Evolutionary conservation across 306 rosid species (phyloP), one percentile per base, ranked within the genome.

Genomic region (Quercus cerris): DNA sequence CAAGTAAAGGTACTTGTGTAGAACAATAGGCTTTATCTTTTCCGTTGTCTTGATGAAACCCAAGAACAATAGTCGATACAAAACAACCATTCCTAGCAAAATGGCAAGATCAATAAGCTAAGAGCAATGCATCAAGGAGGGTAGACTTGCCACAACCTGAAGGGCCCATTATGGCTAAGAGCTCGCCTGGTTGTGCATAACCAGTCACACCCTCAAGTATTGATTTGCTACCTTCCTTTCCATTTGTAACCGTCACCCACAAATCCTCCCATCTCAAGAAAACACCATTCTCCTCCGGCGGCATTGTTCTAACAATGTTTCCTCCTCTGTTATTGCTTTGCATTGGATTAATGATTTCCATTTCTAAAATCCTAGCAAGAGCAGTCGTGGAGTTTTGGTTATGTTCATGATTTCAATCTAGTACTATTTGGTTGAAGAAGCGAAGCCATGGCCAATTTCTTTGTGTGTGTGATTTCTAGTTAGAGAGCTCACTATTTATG

Each of bases 41-140:
- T 93, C 97, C 22, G 44, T 78, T n/a, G n/a, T 57, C 80, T 88
- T 91, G 18, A 87, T 59, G 38, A 85, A 77, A 6, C 19, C 41
- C 73, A 91, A 88, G 84, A 93, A 91, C 66, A 87, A 1, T 74
- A 84, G 33, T 61, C 90, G 58, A 75, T 89, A 91, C 41, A 87
- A 1, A 73, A 81, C 71, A 23, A 89, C 63, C 97, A 93, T 93
- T 56, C 88, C 91, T 3, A 89, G 30, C 84, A 88, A 75, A 5
- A 93, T 46, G 5, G 23, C 82, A 71, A 90, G 85, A 83, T 89
- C 90, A 69, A 89, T 38, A 38, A 38, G 46, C 11, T 7, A 7
- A 38, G 46, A 38, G 46, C 46, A 67, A 6, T 4, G 15, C 49
- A 30, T 67, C 71, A 17, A 67, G 71, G 23, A 67, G 27, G 5